Conservation (phyloP, 139 green algal genomes). For the Pseudopediastrum boryanum region DNA sequence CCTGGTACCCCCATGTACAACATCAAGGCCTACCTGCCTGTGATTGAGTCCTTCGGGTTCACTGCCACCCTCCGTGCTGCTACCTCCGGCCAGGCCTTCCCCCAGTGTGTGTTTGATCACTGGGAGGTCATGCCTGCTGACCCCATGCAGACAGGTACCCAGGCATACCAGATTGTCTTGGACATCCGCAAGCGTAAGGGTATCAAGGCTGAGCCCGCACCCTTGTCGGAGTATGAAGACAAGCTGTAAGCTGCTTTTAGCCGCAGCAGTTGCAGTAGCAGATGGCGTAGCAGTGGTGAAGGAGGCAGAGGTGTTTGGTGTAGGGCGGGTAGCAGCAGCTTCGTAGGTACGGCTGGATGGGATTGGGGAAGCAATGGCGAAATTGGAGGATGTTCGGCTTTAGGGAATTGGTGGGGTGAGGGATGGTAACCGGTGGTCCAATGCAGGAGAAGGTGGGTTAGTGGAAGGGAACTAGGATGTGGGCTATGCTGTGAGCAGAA, state of each 20-base stretch:
- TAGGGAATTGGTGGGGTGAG: too few relatives aligned
- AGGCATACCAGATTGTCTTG: constrained; percentile 79
- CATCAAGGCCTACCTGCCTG: constrained; percentile 96
- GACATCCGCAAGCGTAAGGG: constrained; percentile 97
- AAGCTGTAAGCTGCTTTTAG: constrained; percentile 95
- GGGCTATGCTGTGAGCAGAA: too few relatives aligned
- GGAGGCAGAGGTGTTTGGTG: too few relatives aligned
- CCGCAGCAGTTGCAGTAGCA: too few relatives aligned
- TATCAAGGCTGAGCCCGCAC: constrained; percentile 81
- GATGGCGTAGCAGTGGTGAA: too few relatives aligned
- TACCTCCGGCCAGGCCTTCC: constrained; percentile 98
- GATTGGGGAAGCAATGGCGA: too few relatives aligned
- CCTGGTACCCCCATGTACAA: constrained; percentile 99
- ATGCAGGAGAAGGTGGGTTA: too few relatives aligned
- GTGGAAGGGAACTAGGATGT: too few relatives aligned
- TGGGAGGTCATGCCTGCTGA: constrained; percentile 92
- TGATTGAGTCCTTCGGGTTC: constrained; percentile 99
- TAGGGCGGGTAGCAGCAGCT: too few relatives aligned
- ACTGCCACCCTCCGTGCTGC: constrained; percentile 92
- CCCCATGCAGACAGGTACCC: constrained; percentile 75
- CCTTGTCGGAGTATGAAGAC: constrained; percentile 96
- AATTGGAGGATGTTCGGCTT: too few relatives aligned
- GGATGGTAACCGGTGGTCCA: too few relatives aligned
- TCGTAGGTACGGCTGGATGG: too few relatives aligned
- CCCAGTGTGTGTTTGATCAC: constrained; percentile 97